Evolutionary conservation across 176 grass and related monocot species (phyloP), one percentile per base, ranked within the genome.

Genomic region (Rhynchospora breviuscula): DNA sequence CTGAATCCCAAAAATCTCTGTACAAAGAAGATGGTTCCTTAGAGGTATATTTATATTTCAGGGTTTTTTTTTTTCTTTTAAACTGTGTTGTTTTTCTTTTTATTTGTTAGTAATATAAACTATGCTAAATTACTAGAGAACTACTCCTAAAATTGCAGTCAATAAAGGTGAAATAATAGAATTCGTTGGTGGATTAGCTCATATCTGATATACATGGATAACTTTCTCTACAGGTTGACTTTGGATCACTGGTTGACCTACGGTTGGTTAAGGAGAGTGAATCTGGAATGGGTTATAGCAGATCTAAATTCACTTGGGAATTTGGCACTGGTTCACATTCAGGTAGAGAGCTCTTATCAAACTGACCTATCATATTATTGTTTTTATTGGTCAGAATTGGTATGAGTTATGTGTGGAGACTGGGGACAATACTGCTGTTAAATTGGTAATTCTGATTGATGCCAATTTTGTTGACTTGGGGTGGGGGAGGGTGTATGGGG

Each of bases 11-110:
- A 47, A 82, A 67, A 49, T 66, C 61, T 25, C 17, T 82, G 44
- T 82, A 82, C 61, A 67, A 82, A 64, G 79, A 82, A 82, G 79
- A 82, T 53, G 79, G 79, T 60, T 67, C 79, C 63, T 82, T 82
- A 82, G 43, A 64, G 59, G 79, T 82, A 82, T 48, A 53, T 76
- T 26, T 22, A 52, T 11, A 54, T 54, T 76, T 76, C 53, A 4
- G 29, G 48, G 11, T 26, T 54, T 76, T 54, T 3, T 17, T 29
- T 29, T 29, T 29, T 29, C 1, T 29, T 29, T 29, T 29, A 29
- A 29, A 17, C 22, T 76, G 11, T 75, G 47, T 54, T 76, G 52
- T 15, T 76, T 76, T 22, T 56, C 22, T 19, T 15, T 53, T 76
- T 71, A 71, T 47, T 71, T 71, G 35, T 71, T 71, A 45, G 44